These are phyloP conservation scores for Dothiorella sarmentorum DNA, from an alignment of 2,329 filamentous ascomycete genomes.

Conservation along the genomic window DNA sequence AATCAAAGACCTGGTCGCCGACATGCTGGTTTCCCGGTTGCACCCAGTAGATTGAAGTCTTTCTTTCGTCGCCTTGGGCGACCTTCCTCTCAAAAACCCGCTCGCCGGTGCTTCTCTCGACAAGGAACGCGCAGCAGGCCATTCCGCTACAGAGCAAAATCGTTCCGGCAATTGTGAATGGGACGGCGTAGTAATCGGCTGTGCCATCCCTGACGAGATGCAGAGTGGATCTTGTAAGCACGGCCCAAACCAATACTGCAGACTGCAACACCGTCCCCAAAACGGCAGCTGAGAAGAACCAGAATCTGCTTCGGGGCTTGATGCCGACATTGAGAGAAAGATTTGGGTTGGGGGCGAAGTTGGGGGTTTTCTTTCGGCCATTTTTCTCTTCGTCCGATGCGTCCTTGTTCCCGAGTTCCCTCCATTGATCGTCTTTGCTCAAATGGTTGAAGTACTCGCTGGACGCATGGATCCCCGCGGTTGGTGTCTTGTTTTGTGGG, in stretches of 20 bases:
- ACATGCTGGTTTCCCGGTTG: conserved; percentile 38
- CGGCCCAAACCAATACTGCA: conserved; percentile 14
- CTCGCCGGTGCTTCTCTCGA: conserved; percentile 28
- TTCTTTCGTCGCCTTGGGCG: conserved; percentile 22
- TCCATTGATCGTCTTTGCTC: not conserved
- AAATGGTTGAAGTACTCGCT: too few species aligned
- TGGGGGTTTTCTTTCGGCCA: not conserved
- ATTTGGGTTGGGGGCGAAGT: conserved; percentile 23
- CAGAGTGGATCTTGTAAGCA: conserved; percentile 19
- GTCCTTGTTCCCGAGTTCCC: not conserved
- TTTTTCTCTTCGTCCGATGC: not conserved
- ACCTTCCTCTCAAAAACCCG: too few species aligned
- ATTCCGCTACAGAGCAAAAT: conserved; percentile 31
- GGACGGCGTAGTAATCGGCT: conserved; percentile 25
- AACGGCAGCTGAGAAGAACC: conserved; percentile 21
- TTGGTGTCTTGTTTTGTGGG: conserved; percentile 28
- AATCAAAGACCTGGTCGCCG: conserved; percentile 39
- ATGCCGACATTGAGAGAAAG: conserved; percentile 26
- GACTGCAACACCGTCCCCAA: conserved; percentile 17
- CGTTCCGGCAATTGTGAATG: conserved; percentile 34
- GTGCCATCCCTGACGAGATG: not conserved
- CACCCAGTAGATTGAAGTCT: conserved; percentile 35
- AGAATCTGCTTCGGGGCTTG: not conserved
- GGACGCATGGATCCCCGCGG: not conserved
- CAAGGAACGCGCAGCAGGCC: conserved; percentile 31